Conservation (phyloP, 805 yeast genomes). For the Saccharomyces jurei region DNA sequence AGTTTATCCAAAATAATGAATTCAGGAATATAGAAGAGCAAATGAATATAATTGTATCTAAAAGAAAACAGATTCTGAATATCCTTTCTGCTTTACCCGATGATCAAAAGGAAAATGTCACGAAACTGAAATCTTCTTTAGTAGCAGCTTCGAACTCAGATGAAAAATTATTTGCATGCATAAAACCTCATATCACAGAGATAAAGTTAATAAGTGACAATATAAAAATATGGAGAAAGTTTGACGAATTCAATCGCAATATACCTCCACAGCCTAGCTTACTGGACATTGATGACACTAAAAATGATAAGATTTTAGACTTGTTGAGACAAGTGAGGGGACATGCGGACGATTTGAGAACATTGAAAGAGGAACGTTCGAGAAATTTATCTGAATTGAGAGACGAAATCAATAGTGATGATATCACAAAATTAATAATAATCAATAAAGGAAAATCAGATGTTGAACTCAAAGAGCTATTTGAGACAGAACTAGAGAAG, state of each 20-base stretch:
- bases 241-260: slow-evolving; percentile 17
- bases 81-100: slow-evolving; percentile 30
- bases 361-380: slow-evolving; percentile 55
- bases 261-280: slow-evolving; percentile 34
- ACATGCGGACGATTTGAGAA: slow-evolving; percentile 51
- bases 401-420: slow-evolving; percentile 66
- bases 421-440: slow-evolving; percentile 68
- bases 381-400: slow-evolving; percentile 59
- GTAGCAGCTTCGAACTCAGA: slow-evolving; percentile 57
- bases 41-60: slow-evolving; percentile 33
- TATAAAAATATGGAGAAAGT: slow-evolving; percentile 36
- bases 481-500: slow-evolving; percentile 66
- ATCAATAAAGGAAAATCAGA: slow-evolving; percentile 52
- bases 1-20: slow-evolving; percentile 19
- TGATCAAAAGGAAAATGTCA: slow-evolving; percentile 46
- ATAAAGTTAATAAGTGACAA: slow-evolving; percentile 38
- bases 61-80: slow-evolving; percentile 32
- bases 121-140: slow-evolving; percentile 50
- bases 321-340: slow-evolving; percentile 46
- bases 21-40: slow-evolving; percentile 22
- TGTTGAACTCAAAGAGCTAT: slow-evolving; percentile 50
- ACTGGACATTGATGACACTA: slow-evolving; percentile 59
- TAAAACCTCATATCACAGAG: slow-evolving; percentile 37
- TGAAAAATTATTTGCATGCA: slow-evolving; percentile 40
- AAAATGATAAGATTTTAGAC: slow-evolving; percentile 25